Base-by-base conservation (phyloP, 805 yeast species). In the Lachancea fermentati region DNA sequence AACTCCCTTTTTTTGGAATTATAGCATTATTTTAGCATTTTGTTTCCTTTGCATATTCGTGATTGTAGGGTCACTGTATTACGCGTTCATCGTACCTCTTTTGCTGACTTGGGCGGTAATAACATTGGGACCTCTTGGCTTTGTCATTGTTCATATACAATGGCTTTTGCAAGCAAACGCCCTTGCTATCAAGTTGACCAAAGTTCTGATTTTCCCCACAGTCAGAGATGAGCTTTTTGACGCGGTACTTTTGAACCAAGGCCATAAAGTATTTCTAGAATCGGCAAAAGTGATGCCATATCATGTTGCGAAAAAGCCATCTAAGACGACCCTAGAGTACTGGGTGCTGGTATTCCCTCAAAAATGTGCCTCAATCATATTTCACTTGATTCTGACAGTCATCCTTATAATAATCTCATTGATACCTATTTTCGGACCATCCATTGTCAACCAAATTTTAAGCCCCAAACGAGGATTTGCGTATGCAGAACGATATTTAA, bases 371-470 rank as follows among this genome's bases (percentile, higher is more conserved):
- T 37, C 43, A 13, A 35, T 41, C 9, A 2, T 47, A 11, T 36
- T 45, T 25, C 47, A 43, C n/a, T 4, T 37, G 4, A 9, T 42
- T 5, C 40, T 45, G 6, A 35, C 39, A 12, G 25, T 51, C 5
- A 14, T 44, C 4, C 17, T 55, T 29, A 29, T 49, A 11, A n/a
- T 46, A 2, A 33, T 57, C n/a, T 56, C 63, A 4, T 36, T 59
- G 30, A 45, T 64, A 4, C 68, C 68, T 5, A 39, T 64, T 2
- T 12, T 64, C 5, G 68, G 68, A 0, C 66, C 69, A 3, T 26
- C 62, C 2, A 26, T 57, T 5, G 52, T 52, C 2, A 56, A 57
- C 24, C 52, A 57, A 39, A 18, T 55, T 11, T 40, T 47, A 13
- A 56, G 62, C 8, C 51, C 60, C 3, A 44, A 48, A n/a, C 53